These are phyloP conservation scores for Pythium diclinum DNA, from an alignment of 352 stramenopile genomes.

Conservation along the genomic window DNA sequence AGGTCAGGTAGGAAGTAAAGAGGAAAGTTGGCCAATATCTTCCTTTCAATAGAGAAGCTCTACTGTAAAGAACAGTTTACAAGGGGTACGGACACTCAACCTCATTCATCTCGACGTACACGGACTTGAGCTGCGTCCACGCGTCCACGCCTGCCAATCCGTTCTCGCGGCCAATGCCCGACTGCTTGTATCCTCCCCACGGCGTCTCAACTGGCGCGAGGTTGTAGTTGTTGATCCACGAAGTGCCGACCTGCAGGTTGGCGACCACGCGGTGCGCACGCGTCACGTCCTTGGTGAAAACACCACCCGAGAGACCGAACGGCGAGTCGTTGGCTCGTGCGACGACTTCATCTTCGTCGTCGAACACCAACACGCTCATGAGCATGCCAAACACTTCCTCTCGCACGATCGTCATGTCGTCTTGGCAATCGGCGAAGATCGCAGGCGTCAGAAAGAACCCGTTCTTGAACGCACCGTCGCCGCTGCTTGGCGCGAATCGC, in stretches of 20 bases:
- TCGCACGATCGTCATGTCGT: conserved; percentile 86
- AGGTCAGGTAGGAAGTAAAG: too few relatives aligned
- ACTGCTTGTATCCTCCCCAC: conserved; percentile 91
- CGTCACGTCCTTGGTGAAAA: conserved; percentile 86
- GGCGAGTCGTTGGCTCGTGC: conserved; percentile 75
- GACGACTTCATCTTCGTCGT: conserved; percentile 73
- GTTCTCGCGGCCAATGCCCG: conserved; percentile 91
- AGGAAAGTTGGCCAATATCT: too few relatives aligned
- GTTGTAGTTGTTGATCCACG: conserved; percentile 92
- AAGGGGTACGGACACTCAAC: conserved; percentile 68
- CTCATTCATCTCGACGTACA: conserved; percentile 84
- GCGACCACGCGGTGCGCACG: conserved; percentile 70
- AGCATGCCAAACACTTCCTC: conserved; percentile 88
- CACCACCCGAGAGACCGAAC: conserved; percentile 77
- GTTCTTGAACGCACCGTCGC: conserved; percentile 38
- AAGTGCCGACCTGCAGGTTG: conserved; percentile 71
- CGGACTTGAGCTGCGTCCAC: conserved; percentile 90
- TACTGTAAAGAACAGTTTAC: conserved; percentile 7
- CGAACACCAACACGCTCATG: conserved; percentile 75
- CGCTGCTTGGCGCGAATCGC: conserved; percentile 38
- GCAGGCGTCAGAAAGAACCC: conserved; percentile 89
- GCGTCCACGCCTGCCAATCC: conserved; percentile 78
- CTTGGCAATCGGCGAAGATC: conserved; percentile 86
- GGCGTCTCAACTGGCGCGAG: conserved; percentile 80
- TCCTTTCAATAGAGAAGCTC: too few relatives aligned